A percentile compares a stretch with the other conserved stretches of the same genome.
Evolutionary conservation across 2,329 filamentous ascomycete genomes (phyloP).

Genomic region (Scorias spongiosa): DNA sequence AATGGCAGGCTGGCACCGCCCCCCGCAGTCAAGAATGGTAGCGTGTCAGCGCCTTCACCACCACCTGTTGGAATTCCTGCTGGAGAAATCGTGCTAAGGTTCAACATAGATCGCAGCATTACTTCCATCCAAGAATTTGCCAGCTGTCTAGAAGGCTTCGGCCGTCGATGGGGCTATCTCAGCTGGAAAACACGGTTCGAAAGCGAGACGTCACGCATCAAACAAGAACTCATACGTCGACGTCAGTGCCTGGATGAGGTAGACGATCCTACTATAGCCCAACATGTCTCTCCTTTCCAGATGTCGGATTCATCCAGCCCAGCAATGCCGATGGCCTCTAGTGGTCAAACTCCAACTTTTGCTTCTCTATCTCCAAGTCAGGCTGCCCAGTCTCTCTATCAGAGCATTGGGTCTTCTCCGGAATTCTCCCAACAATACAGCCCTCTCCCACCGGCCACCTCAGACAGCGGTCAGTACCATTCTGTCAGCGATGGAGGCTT

Average conservation of each 20-base stretch:
- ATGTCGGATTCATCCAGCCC: no score
- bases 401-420: no score
- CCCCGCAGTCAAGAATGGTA: slow-evolving; percentile 24
- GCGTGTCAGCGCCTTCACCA: slow-evolving; percentile 18
- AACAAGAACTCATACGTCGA: slow-evolving; percentile 27
- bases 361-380: no score
- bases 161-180: slow-evolving; percentile 33
- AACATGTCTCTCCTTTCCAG: no score
- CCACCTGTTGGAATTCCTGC: slow-evolving; percentile 17
- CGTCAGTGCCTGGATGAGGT: slow-evolving; percentile 17
- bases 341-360: no score
- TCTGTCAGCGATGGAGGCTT: not conserved
- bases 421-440: not conserved
- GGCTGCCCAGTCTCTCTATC: no score
- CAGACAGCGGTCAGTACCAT: not conserved
- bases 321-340: no score
- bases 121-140: slow-evolving; percentile 33
- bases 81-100: slow-evolving; percentile 14
- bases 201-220: slow-evolving; percentile 26
- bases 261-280: not conserved
- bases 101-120: slow-evolving; percentile 27
- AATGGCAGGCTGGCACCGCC: slow-evolving; percentile 23
- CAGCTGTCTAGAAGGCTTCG: slow-evolving; percentile 30
- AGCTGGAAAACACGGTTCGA: slow-evolving; percentile 35
- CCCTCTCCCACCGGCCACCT: not conserved